Evolutionary conservation across 768 basidiomycete genomes (phyloP), one percentile per base, ranked within the genome.

Genomic region (Lentinula aciculospora): DNA sequence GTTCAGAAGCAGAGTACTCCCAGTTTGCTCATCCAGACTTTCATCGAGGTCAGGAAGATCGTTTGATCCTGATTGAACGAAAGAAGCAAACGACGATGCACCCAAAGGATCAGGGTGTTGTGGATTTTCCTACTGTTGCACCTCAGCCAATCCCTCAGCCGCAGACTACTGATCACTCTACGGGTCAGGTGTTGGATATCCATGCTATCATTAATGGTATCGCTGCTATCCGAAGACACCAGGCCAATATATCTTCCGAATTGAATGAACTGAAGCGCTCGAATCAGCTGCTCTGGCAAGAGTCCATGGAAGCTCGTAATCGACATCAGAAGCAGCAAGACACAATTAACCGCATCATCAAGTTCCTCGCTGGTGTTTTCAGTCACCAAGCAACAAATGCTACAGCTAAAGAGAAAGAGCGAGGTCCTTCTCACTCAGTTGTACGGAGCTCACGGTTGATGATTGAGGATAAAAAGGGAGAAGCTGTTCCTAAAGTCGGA

Each of bases 1-100:
- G 94, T 58, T 77, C 82, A 54, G 89, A 88, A 61, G 84, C 82
- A 46, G 93, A 95, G 66, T 81, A 86, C 55, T 91, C 89, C 88
- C 93, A 98, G 70, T 99, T 98, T 71, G 85, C 85, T 59, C 93
- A 97, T 68, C 83, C 86, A 3, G 85, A 92, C 69, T 99, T 99
- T 68, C 83, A 85, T 64, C 83, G 92, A 3, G 93, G 84, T 17
- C 93, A 96, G 64, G 92, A 92, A 9, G 91, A 97, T 67, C 75
- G 96, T 42, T 78, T 98, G 19, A 88, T 83, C 67, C 80, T 89
- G 58, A 96, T 99, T 50, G 89, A 91, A 62, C 82, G 96, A 47
- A 97, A 97, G 70, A 92, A 90, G 67, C 82, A 85, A 58, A 69
- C 76, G 2, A 60, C 66, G 1, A 66, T 73, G 27, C 74, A 76